Base-by-base conservation (phyloP, 306 rosid genomes). In the Mimosa bimucronata region DNA sequence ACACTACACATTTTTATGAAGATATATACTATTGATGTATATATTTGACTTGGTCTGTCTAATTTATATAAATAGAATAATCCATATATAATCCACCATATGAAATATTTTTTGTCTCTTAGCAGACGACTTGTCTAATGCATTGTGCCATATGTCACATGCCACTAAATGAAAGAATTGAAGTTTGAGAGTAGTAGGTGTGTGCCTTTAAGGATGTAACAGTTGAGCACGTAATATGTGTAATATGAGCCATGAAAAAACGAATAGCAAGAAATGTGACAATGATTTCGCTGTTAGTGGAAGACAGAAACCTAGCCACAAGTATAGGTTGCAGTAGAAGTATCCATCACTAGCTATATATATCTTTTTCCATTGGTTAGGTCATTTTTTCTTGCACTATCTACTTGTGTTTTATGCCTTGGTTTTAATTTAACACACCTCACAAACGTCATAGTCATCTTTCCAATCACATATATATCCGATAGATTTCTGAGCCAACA, bases 271-370 rank as follows among this genome's bases (percentile, higher is more conserved):
- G 25, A 67, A 42, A 28, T 75, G 60, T 57, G 86, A 85, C 48
- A 79, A 66, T 29, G 79, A 41, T 82, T 46, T 60, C 46, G 64
- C 70, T 45, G 77, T 5, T 58, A 66, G 86, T 86, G 86, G 89
- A 76, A 26, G 80, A 83, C 89, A 82, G 30, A 78, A 78, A 82
- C 66, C 19, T 28, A 64, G 84, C 86, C 85, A 81, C 85, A 68
- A 73, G 45, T 30, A 80, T 68, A 74, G 72, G 67, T 34, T 41
- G 86, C 25, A 15, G 86, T 50, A 73, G 52, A 42, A 74, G 73
- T 62, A 26, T 80, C 87, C 87, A 34, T 34, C 38, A 78, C 81
- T 77, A 40, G 15, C 86, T 37, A 34, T 77, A 48, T 12, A 86
- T 45, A 28, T 83, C 85, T 42, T 66, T 80, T 83, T 67, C 73